Conservation (phyloP, 305 asterid species). For the Plantago coronopus region DNA sequence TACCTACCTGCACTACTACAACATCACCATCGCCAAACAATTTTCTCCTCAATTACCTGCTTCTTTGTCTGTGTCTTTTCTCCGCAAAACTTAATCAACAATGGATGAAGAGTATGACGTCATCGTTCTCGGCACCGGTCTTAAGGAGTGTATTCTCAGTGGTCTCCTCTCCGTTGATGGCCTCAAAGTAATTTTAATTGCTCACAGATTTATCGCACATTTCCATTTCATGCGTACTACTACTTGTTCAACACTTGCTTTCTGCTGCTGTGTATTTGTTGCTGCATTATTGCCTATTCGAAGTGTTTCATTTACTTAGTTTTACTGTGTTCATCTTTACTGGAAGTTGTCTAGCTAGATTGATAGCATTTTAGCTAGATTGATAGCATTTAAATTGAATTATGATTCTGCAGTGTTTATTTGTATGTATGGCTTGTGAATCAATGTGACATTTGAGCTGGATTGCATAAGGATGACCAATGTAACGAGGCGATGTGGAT, state of each 20-base stretch:
- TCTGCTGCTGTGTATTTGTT: too few species aligned
- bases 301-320: too few species aligned
- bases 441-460: not conserved
- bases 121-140: constrained; percentile 46
- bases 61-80: not conserved
- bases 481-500: not conserved
- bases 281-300: too few species aligned
- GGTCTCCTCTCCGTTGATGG: constrained; percentile 52
- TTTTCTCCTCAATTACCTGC: not conserved
- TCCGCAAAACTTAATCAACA: not conserved
- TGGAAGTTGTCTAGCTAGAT: too few species aligned
- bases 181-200: constrained; percentile 27
- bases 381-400: too few species aligned
- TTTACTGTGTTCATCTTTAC: too few species aligned
- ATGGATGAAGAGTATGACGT: constrained; percentile 46
- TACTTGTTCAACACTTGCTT: too few species aligned
- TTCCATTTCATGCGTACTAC: not conserved
- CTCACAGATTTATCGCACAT: not conserved
- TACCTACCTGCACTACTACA: not conserved
- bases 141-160: constrained; percentile 50
- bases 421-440: not conserved
- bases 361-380: too few species aligned
- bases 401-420: too few species aligned
- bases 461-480: not conserved
- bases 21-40: too few species aligned